Percentiles rank a stretch among this genome's conserved stretches.
phyloP scores from a whole-genome alignment of 2,329 filamentous ascomycete species.

The Penicillium glabrum region DNA sequence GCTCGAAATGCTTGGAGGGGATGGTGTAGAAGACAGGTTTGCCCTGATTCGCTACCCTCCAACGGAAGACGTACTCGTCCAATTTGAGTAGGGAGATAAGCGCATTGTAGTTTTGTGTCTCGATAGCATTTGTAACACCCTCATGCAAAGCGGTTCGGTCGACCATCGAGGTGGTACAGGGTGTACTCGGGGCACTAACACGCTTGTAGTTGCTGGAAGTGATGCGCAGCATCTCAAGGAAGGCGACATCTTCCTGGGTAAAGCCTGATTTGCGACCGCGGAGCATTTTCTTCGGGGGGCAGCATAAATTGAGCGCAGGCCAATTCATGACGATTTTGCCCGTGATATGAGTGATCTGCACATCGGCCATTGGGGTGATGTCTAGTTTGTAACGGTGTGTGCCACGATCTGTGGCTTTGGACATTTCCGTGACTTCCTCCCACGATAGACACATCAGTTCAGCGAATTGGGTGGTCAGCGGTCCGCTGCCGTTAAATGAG shows the following conservation, averaged over 20 bases:
- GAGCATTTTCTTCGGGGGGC: constrained; percentile 33
- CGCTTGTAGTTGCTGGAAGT: constrained; percentile 19
- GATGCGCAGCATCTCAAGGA: constrained; percentile 39
- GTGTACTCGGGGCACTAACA: no score
- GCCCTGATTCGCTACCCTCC: not conserved
- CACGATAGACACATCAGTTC: not conserved
- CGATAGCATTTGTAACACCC: constrained; percentile 31
- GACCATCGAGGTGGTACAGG: constrained; percentile 10
- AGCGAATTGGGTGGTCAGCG: not conserved
- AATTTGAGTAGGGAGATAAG: constrained; percentile 40
- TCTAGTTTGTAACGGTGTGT: constrained; percentile 18
- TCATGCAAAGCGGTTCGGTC: constrained; percentile 28
- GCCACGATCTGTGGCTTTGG: not conserved
- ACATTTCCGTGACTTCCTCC: not conserved
- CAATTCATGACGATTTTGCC: constrained; percentile 11
- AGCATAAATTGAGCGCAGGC: constrained; percentile 18
- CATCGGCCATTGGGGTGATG: constrained; percentile 19
- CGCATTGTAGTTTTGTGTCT: constrained; percentile 30
- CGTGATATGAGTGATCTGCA: constrained; percentile 18
- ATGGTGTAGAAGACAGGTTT: constrained; percentile 23
- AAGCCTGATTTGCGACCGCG: constrained; percentile 30
- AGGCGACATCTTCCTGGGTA: constrained; percentile 26
- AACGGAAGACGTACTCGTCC: constrained; percentile 32
- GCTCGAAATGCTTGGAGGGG: constrained; percentile 35
- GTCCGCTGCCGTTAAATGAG: constrained; percentile 19